Evolutionary conservation across 495 filamentous ascomycete species (phyloP), one percentile per base, ranked within the genome.

Genomic region (Hypoxylon intermedium): DNA sequence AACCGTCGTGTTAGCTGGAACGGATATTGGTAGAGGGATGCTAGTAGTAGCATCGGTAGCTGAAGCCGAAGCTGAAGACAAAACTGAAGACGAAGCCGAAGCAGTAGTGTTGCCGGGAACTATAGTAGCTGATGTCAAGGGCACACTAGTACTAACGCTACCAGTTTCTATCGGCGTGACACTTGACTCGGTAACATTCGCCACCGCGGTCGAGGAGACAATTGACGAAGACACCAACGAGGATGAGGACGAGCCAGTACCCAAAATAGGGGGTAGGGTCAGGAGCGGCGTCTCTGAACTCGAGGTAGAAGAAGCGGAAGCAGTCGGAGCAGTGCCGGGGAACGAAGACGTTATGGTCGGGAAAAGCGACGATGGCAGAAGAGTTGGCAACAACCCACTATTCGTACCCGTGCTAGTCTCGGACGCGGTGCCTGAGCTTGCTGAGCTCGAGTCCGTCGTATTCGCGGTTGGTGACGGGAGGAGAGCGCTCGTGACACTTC

Each of bases 271-370:
- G 1, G 63, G 63, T 49, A 67, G 36, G 5, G 47, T 43, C 15
- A 59, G 18, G 0, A 62, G 1, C 13, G 58, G 56, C 9, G 26
- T 18, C 9, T 46, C 31, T 7, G 47, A 44, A 19, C 58, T 59
- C n/a, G 58, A 53, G 24, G 41, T 58, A 19, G 53, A 40, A 30
- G 60, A 58, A 6, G 53, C 28, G 1, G 60, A 58, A 6, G 53
- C 28, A 1, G 63, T 67, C 5, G 58, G 58, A 41, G 63, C 63
- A 18, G 63, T 67, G 13, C 63, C 63, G 0, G 63, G 63, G 48
- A 67, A 67, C n/a, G 63, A 38, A 2, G 57, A 33, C 11, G 46
- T 34, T 15, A 7, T 56, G 6, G 43, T 51, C 28, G 61, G 53
- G 50, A 55, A 46, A 13, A 63, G 53, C 34, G 47, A 16, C 9